Evolutionary conservation across 176 grass and related monocot genomes (phyloP).

Genomic region (Juncus effusus): DNA sequence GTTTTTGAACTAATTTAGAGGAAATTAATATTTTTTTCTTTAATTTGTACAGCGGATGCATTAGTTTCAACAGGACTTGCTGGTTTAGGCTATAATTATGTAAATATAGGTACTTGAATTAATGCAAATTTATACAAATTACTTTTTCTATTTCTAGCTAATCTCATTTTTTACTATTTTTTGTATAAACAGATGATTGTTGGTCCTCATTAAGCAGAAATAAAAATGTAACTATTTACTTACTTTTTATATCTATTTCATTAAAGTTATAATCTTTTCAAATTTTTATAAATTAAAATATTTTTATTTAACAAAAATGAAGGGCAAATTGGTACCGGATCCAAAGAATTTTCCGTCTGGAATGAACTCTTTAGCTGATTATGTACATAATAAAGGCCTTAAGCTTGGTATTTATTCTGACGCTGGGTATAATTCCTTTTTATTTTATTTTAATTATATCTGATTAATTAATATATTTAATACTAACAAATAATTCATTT

Average conservation of each 20-base stretch:
- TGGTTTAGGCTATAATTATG: slow-evolving; percentile 63
- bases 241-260: slow-evolving; percentile 6
- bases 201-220: slow-evolving; percentile 66
- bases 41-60: slow-evolving; percentile 66
- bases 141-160: slow-evolving; percentile 6
- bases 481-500: neutral
- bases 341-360: slow-evolving; percentile 84
- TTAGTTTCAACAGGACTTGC: slow-evolving; percentile 74
- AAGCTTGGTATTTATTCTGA: slow-evolving; percentile 97
- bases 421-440: slow-evolving; percentile 53
- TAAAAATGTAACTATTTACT: slow-evolving; percentile 39
- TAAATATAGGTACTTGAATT: slow-evolving; percentile 64
- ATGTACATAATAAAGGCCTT: slow-evolving; percentile 81
- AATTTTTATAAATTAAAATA: neutral
- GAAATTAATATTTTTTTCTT: neutral
- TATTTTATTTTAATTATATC: slow-evolving; percentile 13
- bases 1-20: neutral
- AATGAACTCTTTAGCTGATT: slow-evolving; percentile 84
- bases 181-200: slow-evolving; percentile 69
- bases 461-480: slow-evolving; percentile 21
- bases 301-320: slow-evolving; percentile 10
- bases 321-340: slow-evolving; percentile 76
- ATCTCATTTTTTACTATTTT: neutral
- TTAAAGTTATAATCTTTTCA: slow-evolving; percentile 1
- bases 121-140: neutral